phyloP scores from a whole-genome alignment of 768 basidiomycete genomes.

The Termitomyces titanicus region DNA sequence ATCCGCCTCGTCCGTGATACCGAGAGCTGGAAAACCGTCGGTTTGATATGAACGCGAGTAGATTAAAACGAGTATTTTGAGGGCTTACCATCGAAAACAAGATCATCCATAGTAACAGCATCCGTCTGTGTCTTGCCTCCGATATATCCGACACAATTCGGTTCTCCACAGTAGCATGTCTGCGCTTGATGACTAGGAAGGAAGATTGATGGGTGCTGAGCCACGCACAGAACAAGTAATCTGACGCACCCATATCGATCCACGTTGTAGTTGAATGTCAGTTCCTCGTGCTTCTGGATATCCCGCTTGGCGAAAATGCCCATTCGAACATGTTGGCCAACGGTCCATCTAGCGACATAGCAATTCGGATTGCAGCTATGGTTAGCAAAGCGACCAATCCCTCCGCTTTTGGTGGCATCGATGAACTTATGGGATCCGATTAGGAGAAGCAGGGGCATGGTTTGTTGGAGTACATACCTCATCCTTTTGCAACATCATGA shows the following conservation, averaged over 20 bases:
- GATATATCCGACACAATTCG: slow-evolving; percentile 92
- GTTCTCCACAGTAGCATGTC: slow-evolving; percentile 90
- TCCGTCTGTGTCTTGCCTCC: slow-evolving; percentile 99
- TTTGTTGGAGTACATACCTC: slow-evolving; percentile 55
- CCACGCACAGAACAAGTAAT: neutral
- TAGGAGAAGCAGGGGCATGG: neutral
- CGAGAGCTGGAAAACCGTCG: slow-evolving; percentile 58
- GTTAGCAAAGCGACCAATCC: slow-evolving; percentile 95
- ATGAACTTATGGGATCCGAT: slow-evolving; percentile 63
- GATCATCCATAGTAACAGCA: slow-evolving; percentile 88
- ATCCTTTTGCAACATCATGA: slow-evolving; percentile 99
- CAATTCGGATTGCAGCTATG: slow-evolving; percentile 98
- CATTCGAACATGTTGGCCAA: slow-evolving; percentile 88
- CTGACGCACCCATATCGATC: slow-evolving; percentile 90
- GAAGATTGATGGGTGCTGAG: neutral
- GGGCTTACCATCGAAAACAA: slow-evolving; percentile 82
- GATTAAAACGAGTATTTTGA: neutral
- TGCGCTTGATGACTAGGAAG: slow-evolving; percentile 83
- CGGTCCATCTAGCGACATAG: slow-evolving; percentile 97
- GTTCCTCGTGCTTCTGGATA: slow-evolving; percentile 77
- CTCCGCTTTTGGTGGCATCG: slow-evolving; percentile 96
- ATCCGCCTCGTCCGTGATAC: slow-evolving; percentile 91
- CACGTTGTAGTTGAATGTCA: slow-evolving; percentile 99
- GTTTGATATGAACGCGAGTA: neutral
- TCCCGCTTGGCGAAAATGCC: slow-evolving; percentile 92